Base-by-base conservation (phyloP, 495 filamentous ascomycete genomes). In the Aspergillus cristatus region DNA sequence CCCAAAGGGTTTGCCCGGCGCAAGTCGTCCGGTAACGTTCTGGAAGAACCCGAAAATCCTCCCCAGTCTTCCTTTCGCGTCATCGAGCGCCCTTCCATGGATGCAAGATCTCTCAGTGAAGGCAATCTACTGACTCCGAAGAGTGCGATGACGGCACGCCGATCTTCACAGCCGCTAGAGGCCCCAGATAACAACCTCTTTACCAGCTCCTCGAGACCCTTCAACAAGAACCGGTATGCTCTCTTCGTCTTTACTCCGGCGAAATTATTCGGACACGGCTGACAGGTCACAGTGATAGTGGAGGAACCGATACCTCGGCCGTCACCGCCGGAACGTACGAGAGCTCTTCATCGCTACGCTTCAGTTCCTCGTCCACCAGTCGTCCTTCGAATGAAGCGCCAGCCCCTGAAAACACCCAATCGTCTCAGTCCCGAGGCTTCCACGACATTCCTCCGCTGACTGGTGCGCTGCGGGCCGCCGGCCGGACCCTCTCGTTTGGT, bases 401-500 rank as follows among this genome's bases (percentile, higher is more conserved):
- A 14, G 56, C 58, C 5, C 68, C 76, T 38, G 74, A 81, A 25
- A 75, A 82, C 35, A 61, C 60, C 50, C 60, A 62, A 24, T 51
- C 64, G n/a, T 54, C 58, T 11, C 69, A 71, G 42, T 68, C 68
- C 30, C 72, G 72, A 50, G 54, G 60, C 11, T 50, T 66, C 12
- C 57, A 63, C 30, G 74, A 82, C 31, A 68, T 70, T 15, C 79
- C 79, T 56, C 40, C 68, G 43, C 11, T 74, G 46, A 42, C 81
- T 12, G 54, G 54, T 46, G 63, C 59, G 5, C 55, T 86, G 14
- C 78, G 75, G 42, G 69, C 79, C 18, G 82, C 81, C 33, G 78
- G 81, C 15, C 71, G 84, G 32, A 81, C 84, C 0, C 82, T 88
- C 42, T 89, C 84, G 0, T 86, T 85, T 50, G 82, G 64, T 18